A percentile compares a stretch with the other conserved stretches of the same genome.
Conservation (phyloP, 331 rosid genomes). For the Rosa hybrid region DNA sequence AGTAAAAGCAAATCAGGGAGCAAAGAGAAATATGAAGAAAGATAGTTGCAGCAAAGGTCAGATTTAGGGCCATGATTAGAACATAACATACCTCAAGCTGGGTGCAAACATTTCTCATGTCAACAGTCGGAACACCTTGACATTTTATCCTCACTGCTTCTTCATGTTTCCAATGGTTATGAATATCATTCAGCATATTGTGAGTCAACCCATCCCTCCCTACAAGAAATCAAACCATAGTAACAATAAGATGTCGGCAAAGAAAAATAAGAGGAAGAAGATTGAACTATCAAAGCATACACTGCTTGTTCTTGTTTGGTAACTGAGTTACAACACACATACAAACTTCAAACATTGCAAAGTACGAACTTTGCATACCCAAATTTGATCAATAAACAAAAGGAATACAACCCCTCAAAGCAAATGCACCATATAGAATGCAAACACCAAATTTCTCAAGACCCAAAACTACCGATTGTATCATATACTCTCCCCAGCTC, state of each 20-base stretch:
- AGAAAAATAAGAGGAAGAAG: constrained; percentile 5
- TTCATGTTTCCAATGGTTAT: constrained; percentile 72
- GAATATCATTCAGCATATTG: constrained; percentile 86
- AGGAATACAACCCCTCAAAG: background rate
- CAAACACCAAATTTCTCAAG: background rate
- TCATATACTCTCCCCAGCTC: background rate
- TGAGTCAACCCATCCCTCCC: constrained; percentile 98
- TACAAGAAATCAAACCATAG: constrained; percentile 28
- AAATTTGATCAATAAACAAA: background rate
- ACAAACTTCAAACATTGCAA: background rate
- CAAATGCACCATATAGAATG: background rate
- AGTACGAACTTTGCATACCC: background rate
- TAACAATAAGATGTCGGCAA: background rate
- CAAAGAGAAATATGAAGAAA: background rate
- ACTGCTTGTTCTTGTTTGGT: background rate
- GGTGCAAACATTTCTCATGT: constrained; percentile 81
- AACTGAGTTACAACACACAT: background rate
- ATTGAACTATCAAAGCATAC: background rate
- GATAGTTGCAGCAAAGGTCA: constrained; percentile 1
- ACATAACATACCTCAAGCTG: constrained; percentile 66
- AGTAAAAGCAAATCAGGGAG: background rate
- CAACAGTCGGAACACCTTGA: constrained; percentile 88
- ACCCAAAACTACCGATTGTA: background rate
- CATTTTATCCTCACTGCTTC: constrained; percentile 91
- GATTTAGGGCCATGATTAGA: constrained; percentile 6